Evolutionary conservation across 2,329 filamentous ascomycete species (phyloP), one percentile per base, ranked within the genome.

Genomic region (Verticillium longisporum): DNA sequence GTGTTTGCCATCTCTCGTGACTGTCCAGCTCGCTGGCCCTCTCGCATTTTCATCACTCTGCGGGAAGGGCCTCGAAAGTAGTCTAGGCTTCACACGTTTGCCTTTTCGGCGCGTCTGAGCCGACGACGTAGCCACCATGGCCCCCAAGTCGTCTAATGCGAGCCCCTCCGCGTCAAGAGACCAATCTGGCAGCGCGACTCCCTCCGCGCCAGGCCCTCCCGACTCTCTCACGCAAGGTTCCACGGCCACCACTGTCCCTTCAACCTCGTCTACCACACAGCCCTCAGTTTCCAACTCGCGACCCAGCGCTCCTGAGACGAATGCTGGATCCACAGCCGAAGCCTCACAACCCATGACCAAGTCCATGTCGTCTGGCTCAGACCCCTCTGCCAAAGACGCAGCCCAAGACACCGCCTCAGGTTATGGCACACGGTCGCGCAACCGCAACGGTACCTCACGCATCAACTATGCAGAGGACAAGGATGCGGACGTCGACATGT

Each of bases 381-480:
- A 80, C 65, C 70, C 74, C 62, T 71, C 76, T 56, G 71, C 75
- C 61, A 85, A 82, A 71, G 83, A 85, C 63, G 73, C 72, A 65
- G 76, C 77, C 65, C 72, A 77, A 67, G 82, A 83, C 66, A 78
- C 76, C 33, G 79, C 88, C 58, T 87, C 86, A 67, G 88, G 87
- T 56, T 97, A 99, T 76, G 94, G 94, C 70, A 99, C 95, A 73
- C 89, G 93, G 69, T 97, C 93, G 68, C 90, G 95, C 73, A 96
- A 96, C 76, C 89, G 93, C 70, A 88, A 85, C 61, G 89, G 90
- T 69, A 86, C 84, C 67, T 83, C 89, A 68, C 90, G 95, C 67
- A 88, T 89, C 66, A 99, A 99, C 76, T 99, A 99, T 75, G 94
- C 95, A 58, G 95, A 99, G 77, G 91, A 94, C 75, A 90, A 85